phyloP scores from a whole-genome alignment of 257 asterid species.

The Solanum paucissectum region DNA sequence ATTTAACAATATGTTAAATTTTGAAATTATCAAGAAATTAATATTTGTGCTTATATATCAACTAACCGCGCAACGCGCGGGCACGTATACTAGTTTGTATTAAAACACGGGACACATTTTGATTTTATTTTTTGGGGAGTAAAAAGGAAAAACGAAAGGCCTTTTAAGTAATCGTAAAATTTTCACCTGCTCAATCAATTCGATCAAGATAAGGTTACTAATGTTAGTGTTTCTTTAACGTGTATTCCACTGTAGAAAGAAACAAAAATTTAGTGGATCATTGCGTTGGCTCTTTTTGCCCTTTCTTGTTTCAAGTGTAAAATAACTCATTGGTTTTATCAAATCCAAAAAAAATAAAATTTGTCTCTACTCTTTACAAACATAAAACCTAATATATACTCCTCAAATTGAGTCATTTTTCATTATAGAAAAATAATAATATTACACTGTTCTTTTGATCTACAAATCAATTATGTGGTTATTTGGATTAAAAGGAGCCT shows the following conservation, averaged over 20 bases:
- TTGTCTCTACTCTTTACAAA: neutral
- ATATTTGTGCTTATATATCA: no score
- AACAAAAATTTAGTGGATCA: neutral
- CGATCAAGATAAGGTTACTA: neutral
- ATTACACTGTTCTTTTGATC: neutral
- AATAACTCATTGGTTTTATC: neutral
- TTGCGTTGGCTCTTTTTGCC: neutral
- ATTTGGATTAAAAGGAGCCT: conserved; percentile 38
- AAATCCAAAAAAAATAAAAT: neutral
- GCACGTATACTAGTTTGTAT: no score
- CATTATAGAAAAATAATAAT: neutral
- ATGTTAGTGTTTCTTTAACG: neutral
- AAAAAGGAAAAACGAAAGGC: no score
- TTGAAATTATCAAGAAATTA: no score
- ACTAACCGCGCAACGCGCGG: no score
- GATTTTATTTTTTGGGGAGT: neutral
- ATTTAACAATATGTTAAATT: no score
- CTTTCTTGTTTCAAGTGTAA: neutral
- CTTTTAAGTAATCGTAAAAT: no score
- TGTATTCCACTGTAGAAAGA: neutral
- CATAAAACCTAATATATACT: neutral
- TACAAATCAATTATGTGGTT: conserved; percentile 34
- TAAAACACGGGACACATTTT: no score
- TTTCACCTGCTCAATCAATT: neutral
- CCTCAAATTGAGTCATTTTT: neutral